These are phyloP conservation scores for Chrysoporthe deuterocubensis DNA, from an alignment of 2,329 filamentous ascomycete species.

Conservation along the genomic window DNA sequence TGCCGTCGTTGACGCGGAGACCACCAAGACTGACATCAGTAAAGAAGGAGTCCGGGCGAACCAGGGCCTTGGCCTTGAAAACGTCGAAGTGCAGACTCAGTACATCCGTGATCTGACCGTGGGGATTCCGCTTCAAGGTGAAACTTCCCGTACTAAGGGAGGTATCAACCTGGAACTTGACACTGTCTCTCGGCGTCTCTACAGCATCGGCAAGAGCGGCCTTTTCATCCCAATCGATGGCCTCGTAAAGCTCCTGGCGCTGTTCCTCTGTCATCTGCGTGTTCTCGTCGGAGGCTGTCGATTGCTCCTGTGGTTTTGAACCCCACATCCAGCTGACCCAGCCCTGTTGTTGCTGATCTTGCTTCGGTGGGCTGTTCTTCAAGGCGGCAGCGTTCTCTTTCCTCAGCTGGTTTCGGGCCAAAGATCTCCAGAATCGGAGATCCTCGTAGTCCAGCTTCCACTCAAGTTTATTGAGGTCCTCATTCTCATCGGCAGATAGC, in stretches of 20 bases:
- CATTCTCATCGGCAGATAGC: conserved; percentile 69
- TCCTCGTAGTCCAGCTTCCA: conserved; percentile 92
- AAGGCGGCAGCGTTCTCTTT: conserved; percentile 94
- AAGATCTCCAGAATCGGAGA: conserved; percentile 92
- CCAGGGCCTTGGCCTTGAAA: conserved; percentile 87
- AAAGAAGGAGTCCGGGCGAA: conserved; percentile 88
- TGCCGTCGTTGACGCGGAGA: conserved; percentile 93
- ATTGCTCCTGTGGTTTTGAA: conserved; percentile 64
- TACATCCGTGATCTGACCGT: conserved; percentile 78
- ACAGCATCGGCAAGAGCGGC: conserved; percentile 84
- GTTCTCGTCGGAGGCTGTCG: conserved; percentile 69
- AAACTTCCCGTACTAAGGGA: conserved; percentile 96
- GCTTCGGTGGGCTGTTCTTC: conserved; percentile 58
- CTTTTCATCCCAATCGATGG: conserved; percentile 98
- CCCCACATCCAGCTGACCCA: conserved; percentile 96
- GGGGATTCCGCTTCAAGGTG: conserved; percentile 83
- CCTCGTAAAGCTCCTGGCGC: conserved; percentile 93
- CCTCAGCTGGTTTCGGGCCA: conserved; percentile 90
- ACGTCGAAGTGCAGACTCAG: conserved; percentile 92
- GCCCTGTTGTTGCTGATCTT: conserved; percentile 70
- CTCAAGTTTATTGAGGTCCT: conserved; percentile 77
- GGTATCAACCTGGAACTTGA: conserved; percentile 91
- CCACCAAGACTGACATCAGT: conserved; percentile 89
- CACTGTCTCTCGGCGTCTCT: conserved; percentile 85
- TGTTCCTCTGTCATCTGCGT: conserved; percentile 94